Base-by-base conservation (phyloP, 2,329 filamentous ascomycete species). In the Monosporascus ibericus region DNA sequence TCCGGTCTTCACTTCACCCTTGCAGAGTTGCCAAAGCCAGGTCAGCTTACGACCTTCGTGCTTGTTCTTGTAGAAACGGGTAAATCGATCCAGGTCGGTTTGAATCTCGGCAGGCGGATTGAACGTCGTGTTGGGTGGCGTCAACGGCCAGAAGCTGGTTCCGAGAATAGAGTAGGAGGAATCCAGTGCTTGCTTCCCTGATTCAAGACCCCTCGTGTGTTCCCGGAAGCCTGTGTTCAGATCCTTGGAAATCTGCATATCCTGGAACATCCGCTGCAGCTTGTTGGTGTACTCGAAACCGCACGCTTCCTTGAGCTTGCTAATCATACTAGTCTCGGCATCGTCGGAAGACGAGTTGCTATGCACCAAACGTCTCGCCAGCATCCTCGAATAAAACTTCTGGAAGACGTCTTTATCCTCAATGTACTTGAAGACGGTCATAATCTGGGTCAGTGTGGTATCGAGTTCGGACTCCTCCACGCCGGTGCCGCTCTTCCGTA, bases 351-450 rank as follows among this genome's bases (percentile, higher is more conserved):
- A 94, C 0, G 94, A 97, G 68, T 88, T 96, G 69, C 88, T 91
- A 70, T 96, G 90, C 18, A 99, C 94, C 51, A 99, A 76, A 63
- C 94, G 90, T 69, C 95, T 90, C 48, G 94, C 94, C 62, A 99
- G 76, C 86, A 96, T 96, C 57, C 92, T 88, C 2, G 92, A 95
- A 74, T 99, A 99, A 73, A 96, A 99, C 71, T 97, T 99, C 71
- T 97, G 94, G 80, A 99, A 99, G 5, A 99, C 95, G 66, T 99
- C 94, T 78, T 99, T 99, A 73, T 99, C 95, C 69, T 99, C 94
- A 58, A 99, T 97, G 72, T 99, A 99, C 75, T 97, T 97, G 82
- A 99, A 99, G 51, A 99, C 90, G 1, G 92, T 96, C 94, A 99
- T 99, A 64, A 99, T 94, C 69, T 96, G 90, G 20, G 84, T 85